Evolutionary conservation across 164 flowering plant species (phyloP).

Genomic region (Magnolia officinalis): DNA sequence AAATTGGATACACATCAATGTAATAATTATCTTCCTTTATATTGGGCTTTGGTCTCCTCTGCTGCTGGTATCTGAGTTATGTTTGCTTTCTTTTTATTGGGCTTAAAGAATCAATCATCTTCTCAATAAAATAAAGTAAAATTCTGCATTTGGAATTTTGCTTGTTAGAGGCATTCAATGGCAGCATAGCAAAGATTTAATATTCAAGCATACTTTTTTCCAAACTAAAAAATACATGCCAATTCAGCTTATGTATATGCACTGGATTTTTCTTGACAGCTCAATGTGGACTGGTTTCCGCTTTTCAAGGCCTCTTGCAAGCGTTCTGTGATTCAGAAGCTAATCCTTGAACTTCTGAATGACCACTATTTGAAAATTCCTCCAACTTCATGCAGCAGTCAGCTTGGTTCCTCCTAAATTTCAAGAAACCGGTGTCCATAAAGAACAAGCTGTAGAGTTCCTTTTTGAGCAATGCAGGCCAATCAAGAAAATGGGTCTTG

Average conservation of each 20-base stretch:
- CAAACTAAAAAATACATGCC: background rate
- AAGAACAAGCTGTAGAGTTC: slow-evolving; percentile 34
- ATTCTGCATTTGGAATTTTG: background rate
- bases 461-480: slow-evolving; percentile 25
- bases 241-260: background rate
- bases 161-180: background rate
- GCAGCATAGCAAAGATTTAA: background rate
- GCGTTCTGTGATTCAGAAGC: slow-evolving; percentile 57
- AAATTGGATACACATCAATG: too few species aligned
- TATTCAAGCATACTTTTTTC: background rate
- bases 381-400: slow-evolving; percentile 20
- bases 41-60: too few species aligned
- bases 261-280: slow-evolving; percentile 42
- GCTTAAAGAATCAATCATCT: background rate
- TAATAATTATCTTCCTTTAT: too few species aligned
- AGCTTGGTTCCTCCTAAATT: slow-evolving; percentile 22
- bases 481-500: slow-evolving; percentile 1
- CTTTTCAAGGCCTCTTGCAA: slow-evolving; percentile 82
- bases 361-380: slow-evolving; percentile 26
- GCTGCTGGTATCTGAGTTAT: background rate
- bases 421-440: slow-evolving; percentile 19
- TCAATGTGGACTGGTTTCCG: slow-evolving; percentile 72
- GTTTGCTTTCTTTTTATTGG: background rate
- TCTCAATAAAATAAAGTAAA: background rate
- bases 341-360: slow-evolving; percentile 56